These are phyloP conservation scores for Marasmius sp. DNA, from an alignment of 1,284 basidiomycete genomes.

Conservation along the genomic window DNA sequence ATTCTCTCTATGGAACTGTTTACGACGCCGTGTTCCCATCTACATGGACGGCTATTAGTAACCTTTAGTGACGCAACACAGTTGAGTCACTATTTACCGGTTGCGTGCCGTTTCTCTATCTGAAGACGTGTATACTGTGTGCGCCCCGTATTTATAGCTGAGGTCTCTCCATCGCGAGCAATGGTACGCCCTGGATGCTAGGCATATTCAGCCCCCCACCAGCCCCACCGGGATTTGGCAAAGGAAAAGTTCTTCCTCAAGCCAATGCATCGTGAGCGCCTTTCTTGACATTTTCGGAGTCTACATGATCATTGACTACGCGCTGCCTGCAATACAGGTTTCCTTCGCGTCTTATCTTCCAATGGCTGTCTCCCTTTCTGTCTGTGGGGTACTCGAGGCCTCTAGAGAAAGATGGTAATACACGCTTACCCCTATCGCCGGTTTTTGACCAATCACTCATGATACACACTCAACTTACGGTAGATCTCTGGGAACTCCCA, in stretches of 20 bases:
- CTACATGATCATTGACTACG: neutral
- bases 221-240: slow-evolving; percentile 42
- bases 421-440: slow-evolving; percentile 11
- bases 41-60: too few species aligned
- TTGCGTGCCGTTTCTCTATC: too few species aligned
- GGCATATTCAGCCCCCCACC: slow-evolving; percentile 35
- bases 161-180: too few species aligned
- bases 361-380: slow-evolving; percentile 53
- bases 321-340: slow-evolving; percentile 24
- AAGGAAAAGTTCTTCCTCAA: slow-evolving; percentile 41
- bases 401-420: slow-evolving; percentile 50
- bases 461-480: neutral
- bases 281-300: neutral
- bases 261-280: slow-evolving; percentile 34
- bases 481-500: slow-evolving; percentile 58
- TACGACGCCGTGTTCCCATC: too few species aligned
- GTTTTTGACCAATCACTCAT: neutral
- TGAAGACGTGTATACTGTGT: too few species aligned
- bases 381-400: slow-evolving; percentile 57
- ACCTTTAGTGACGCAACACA: too few species aligned
- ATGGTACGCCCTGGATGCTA: neutral
- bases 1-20: too few species aligned
- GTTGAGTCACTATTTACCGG: too few species aligned
- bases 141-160: too few species aligned
- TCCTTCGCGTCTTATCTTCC: slow-evolving; percentile 45